Evolutionary conservation across 1,284 basidiomycete genomes (phyloP).

Genomic region (Cystobasidium sp.): DNA sequence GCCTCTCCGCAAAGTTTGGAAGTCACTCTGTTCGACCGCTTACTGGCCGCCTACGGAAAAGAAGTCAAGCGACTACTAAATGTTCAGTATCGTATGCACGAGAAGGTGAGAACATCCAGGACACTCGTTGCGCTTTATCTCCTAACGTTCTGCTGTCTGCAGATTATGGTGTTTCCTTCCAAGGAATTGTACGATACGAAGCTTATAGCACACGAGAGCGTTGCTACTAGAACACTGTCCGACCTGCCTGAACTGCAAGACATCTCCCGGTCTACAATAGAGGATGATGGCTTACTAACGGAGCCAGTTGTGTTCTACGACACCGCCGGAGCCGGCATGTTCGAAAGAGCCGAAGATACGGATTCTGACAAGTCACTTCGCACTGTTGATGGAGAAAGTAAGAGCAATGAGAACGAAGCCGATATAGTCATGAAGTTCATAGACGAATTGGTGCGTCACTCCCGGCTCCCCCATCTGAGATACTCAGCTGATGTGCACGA

Average conservation of each 20-base stretch:
- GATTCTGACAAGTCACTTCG: conserved; percentile 59
- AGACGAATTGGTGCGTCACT: conserved; percentile 68
- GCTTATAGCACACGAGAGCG: conserved; percentile 72
- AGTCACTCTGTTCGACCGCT: conserved; percentile 86
- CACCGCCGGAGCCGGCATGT: conserved; percentile 85
- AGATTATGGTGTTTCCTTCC: conserved; percentile 86
- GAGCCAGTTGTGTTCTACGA: conserved; percentile 90
- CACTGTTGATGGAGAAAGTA: conserved; percentile 75
- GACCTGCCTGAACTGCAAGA: conserved; percentile 67
- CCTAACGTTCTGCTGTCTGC: conserved; percentile 61
- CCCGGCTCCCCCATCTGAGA: neutral
- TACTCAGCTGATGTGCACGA: neutral
- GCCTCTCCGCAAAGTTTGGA: conserved; percentile 62
- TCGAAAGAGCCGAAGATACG: conserved; percentile 66
- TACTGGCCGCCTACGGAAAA: conserved; percentile 83
- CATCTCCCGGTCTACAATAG: conserved; percentile 61
- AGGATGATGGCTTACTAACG: conserved; percentile 69
- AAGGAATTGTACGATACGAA: conserved; percentile 75
- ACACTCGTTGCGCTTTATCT: neutral
- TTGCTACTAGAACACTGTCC: conserved; percentile 70
- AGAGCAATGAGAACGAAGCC: conserved; percentile 91
- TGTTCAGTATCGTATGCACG: conserved; percentile 60
- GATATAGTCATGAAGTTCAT: conserved; percentile 81
- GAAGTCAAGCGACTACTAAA: conserved; percentile 84
- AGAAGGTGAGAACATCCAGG: conserved; percentile 43